Evolutionary conservation across 305 asterid species (phyloP), one percentile per base, ranked within the genome.

Genomic region (Petunia hybrid): DNA sequence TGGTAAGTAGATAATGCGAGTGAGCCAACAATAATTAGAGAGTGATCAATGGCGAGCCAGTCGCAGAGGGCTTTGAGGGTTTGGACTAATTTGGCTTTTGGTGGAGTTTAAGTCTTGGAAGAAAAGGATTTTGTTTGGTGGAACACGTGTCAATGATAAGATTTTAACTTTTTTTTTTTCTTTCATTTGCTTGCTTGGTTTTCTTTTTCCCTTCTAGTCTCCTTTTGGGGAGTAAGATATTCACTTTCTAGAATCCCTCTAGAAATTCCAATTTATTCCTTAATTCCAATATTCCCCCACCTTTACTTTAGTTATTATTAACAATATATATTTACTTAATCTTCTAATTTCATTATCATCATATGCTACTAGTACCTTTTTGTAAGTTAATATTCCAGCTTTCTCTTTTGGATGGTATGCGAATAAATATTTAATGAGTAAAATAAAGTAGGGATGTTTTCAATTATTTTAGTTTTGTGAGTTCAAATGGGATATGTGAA

Each of bases 211-310:
- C 41, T 84, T 59, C 61, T 63, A 80, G 87, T 86, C 74, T 81
- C 87, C 89, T 83, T 48, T 71, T 76, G 85, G 92, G 89, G 92
- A 83, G 90, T 85, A 87, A 86, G 75, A 42, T 65, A 66, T 65
- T 85, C 81, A 36, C 62, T 77, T 69, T 41, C 13, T 60, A 85
- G 86, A 86, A 87, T 86, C 89, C 79, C 82, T 87, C 87, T 85
- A 80, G 87, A 83, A 76, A 64, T 8, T 12, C 38, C 38, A 76
- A 76, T 59, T 59, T 22, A 8, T 68, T 68, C 75, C 2, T 68
- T 42, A 68, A 42, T 42, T 68, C n/a, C 56, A 42, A 22, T 22
- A 22, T 42, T 8, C 35, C 56, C 13, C 39, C 56, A 42, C 4
- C 56, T n/a, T 68, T n/a, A n/a, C 6, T n/a, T 68, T 42, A 6